Evolutionary conservation across 768 basidiomycete species (phyloP), one percentile per base, ranked within the genome.

Genomic region (Candolleomyces efflorescens): DNA sequence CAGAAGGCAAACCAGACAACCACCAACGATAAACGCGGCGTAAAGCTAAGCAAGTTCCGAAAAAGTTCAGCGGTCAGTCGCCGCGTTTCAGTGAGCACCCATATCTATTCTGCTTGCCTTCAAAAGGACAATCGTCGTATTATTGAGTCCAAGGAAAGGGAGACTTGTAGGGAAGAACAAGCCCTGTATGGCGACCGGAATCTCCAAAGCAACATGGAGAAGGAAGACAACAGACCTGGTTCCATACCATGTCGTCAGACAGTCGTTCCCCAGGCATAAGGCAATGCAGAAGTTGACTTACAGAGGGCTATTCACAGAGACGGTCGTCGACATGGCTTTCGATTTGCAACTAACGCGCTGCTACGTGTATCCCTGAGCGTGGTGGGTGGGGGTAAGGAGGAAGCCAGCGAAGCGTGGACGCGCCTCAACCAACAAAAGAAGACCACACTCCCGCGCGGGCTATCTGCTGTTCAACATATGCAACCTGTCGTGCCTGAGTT

Each of bases 111-210:
- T 15, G 54, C 75, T n/a, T 50, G 87, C 92, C 79, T 92, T 92
- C 49, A 91, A 71, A 7, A 93, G 61, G 2, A 91, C 83, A 7
- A 92, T 51, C 0, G 90, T 82, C 5, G 92, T 93, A 74, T 94
- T 94, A 64, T 86, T 92, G 63, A 92, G 77, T 67, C 91, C 83
- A 55, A 92, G 62, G 68, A 94, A 92, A 0, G 92, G 92, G 18
- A 93, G 69, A 15, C 69, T 74, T 17, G 70, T 64, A 1, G 89
- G 85, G 0, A 83, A 77, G 74, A 82, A 82, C 17, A 92, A 71
- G 5, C 90, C 89, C 68, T 92, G 90, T 32, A 94, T 70, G 3
- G 85, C 90, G 20, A 94, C 67, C 0, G 92, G 92, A 5, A 83
- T 78, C 68, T 94, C 92, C 56, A 92, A 74, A 5, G 86, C 89